Conservation (phyloP, 2,329 filamentous ascomycete genomes). For the Talaromyces sp. region DNA sequence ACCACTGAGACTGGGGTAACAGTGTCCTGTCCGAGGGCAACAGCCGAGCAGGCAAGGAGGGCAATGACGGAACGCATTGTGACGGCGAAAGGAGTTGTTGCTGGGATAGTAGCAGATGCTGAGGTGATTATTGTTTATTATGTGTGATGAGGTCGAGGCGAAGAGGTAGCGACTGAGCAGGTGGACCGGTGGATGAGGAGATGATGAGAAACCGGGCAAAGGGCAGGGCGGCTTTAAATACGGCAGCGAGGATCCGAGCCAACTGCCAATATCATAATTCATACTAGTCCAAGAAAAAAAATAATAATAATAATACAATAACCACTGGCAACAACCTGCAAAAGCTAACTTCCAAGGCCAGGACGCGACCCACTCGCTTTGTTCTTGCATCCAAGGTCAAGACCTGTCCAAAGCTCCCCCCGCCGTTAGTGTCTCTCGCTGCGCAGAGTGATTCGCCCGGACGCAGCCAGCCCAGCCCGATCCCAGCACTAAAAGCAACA, state of each 20-base stretch:
- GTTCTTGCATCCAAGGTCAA: neutral
- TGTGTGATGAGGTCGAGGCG: neutral
- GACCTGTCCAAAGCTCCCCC: neutral
- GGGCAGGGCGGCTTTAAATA: neutral
- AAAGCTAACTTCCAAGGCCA: slow-evolving; percentile 1
- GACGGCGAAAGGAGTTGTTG: slow-evolving; percentile 4
- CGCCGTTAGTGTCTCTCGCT: neutral
- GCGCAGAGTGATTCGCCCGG: neutral
- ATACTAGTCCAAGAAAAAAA: too few relatives aligned
- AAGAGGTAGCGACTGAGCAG: neutral
- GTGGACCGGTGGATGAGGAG: neutral
- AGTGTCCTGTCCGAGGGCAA: slow-evolving; percentile 31
- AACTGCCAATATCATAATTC: neutral
- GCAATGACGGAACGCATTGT: slow-evolving; percentile 43
- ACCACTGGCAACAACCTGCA: neutral
- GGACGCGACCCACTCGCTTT: neutral
- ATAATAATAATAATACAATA: neutral
- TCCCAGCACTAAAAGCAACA: neutral
- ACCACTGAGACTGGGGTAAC: slow-evolving; percentile 5
- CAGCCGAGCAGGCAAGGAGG: slow-evolving; percentile 37
- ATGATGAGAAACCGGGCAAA: neutral
- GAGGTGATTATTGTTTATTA: neutral
- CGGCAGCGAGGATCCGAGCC: neutral
- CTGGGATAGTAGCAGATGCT: neutral
- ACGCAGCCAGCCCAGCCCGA: neutral